Evolutionary conservation across 805 yeast species (phyloP), one percentile per base, ranked within the genome.

Genomic region (Myxozyma monticola): DNA sequence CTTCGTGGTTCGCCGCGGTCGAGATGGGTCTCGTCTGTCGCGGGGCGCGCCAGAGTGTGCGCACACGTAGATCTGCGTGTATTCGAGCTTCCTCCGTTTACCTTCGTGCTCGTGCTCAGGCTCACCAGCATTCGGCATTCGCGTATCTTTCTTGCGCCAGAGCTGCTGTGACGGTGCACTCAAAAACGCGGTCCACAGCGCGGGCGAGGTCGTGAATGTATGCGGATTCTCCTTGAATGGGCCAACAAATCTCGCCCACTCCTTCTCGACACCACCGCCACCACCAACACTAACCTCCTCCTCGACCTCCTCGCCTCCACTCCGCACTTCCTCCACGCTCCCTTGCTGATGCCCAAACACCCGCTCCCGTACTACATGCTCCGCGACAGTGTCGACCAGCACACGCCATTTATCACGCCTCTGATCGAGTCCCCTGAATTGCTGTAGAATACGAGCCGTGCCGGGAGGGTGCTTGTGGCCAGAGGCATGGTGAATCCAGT

Each of bases 61-160:
- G 45, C 49, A 48, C 12, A 42, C 47, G 35, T 48, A 47, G 17
- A 52, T 34, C 12, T 22, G 38, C 28, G 44, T 38, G 45, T 57
- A 21, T n/a, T 81, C 81, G 85, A 80, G 82, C 61, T 42, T 48
- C n/a, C n/a, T 20, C 35, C 31, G 21, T 34, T 33, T 4, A 42
- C 14, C 14, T 48, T 42, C 5, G 37, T 4, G 21, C n/a, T 9
- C 15, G 36, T 7, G 14, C 17, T 30, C 17, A 18, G 2, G n/a
- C 33, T n/a, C 34, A 14, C 34, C 43, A 14, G 29, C 22, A 8
- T 37, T n/a, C 8, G 36, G 35, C 17, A 20, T 21, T 8, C 38
- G 47, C 20, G n/a, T 24, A 20, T 25, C 48, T 33, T 48, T 48
- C 18, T 42, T 37, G 3, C 52, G 43, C 52, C 52, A 42, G 17